These are phyloP conservation scores for Flaveria floridana DNA, from an alignment of 140 eudicot genomes.

Conservation along the genomic window DNA sequence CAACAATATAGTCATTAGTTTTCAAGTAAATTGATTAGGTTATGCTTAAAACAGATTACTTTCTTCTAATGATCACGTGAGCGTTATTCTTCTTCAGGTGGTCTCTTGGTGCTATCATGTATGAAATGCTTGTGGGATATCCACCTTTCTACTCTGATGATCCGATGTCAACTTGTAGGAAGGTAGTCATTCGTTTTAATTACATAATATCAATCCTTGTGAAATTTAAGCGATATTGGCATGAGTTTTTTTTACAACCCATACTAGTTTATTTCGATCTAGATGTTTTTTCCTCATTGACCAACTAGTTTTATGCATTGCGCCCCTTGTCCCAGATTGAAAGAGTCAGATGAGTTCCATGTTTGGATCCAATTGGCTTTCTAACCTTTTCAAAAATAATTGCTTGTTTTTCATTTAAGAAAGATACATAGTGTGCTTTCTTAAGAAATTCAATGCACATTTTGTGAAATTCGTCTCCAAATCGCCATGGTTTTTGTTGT, in stretches of 20 bases:
- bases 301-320: background rate
- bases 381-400: background rate
- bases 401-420: background rate
- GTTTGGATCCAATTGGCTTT: background rate
- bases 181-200: constrained; percentile 34
- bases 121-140: constrained; percentile 51
- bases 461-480: background rate
- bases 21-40: background rate
- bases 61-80: constrained; percentile 18
- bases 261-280: background rate
- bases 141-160: constrained; percentile 52
- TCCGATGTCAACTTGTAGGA: constrained; percentile 53
- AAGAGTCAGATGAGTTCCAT: background rate
- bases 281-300: background rate
- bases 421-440: constrained; percentile 2
- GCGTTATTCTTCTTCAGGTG: constrained; percentile 38
- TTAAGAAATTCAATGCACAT: background rate
- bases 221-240: background rate
- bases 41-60: constrained; percentile 1
- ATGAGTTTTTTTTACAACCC: background rate
- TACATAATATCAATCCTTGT: background rate
- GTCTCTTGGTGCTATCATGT: constrained; percentile 56
- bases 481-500: background rate
- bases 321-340: background rate
- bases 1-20: background rate